Evolutionary conservation across 108 stramenopile species (phyloP).

Genomic region (Hondaea fermentalgiana): DNA sequence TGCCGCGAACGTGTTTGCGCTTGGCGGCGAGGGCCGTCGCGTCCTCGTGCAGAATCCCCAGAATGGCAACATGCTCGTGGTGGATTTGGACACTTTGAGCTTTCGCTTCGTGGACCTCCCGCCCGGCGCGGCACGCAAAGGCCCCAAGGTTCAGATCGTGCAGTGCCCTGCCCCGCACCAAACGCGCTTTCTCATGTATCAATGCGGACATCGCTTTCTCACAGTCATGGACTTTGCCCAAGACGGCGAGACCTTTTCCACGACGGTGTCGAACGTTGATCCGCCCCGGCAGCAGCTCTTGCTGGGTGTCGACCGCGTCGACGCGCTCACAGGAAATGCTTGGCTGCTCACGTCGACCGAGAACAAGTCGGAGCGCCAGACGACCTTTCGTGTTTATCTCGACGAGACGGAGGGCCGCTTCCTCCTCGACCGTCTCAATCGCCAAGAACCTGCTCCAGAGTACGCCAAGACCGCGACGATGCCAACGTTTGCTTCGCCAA

Average conservation of each 20-base stretch:
- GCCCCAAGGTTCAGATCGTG: not conserved
- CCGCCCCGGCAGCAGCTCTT: slow-evolving; percentile 6
- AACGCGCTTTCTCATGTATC: not conserved
- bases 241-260: not conserved
- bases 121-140: not conserved
- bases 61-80: not conserved
- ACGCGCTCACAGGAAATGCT: not conserved
- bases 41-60: not conserved
- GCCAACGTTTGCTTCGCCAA: not conserved
- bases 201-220: not conserved
- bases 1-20: not conserved
- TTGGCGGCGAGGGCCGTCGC: not conserved
- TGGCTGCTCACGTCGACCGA: not conserved
- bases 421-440: not conserved
- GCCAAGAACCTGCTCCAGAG: not conserved
- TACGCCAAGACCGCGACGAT: not conserved
- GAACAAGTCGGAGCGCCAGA: not conserved
- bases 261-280: not conserved
- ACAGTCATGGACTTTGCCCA: not conserved
- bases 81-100: not conserved
- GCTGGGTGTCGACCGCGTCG: not conserved
- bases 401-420: not conserved
- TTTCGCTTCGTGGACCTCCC: not conserved
- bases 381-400: not conserved
- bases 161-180: not conserved